Evolutionary conservation across 2,329 filamentous ascomycete genomes (phyloP), one percentile per base, ranked within the genome.

Genomic region (Fusarium tanahbumbuense): DNA sequence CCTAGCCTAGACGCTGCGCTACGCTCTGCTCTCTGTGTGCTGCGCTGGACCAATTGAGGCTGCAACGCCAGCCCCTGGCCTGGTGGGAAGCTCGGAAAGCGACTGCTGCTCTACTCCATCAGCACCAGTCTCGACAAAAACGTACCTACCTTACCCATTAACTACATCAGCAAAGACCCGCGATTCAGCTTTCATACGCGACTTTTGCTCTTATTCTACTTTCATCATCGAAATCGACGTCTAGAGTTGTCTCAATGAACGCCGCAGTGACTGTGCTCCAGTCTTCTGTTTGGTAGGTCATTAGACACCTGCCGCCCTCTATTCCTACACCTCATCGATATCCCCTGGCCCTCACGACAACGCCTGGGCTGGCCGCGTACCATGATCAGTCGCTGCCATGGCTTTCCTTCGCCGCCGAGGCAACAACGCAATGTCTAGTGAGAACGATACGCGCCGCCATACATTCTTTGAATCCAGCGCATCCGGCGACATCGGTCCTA

Each of bases 351-450:
- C 37, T 27, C 34, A 70, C 57, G 65, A 67, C 56, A 67, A 58
- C 67, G 64, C 64, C 66, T 58, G 60, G 74, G 68, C 71, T 73
- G 73, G 72, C 75, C 62, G 72, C 73, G 73, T 78, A 80, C 69
- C 77, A 83, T 83, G 81, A 81, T 67, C 77, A 76, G 73, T 76
- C 75, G 77, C 76, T 77, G 80, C 70, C 75, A 89, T 89, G 87
- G 86, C 87, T 75, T 87, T 89, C 73, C 82, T 89, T 80, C 87
- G 87, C 81, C 87, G 87, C 79, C 86, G 86, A 78, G 87, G 86
- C 81, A 86, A 85, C 75, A 81, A 86, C 81, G 86, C 85, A 75
- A 81, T 84, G 83, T 86, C 83, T 80, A 88, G 85, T 83, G 87
- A 89, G 77, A 83, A 82, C 67, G 86, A 89, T 71, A 87, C 87